A percentile compares a stretch with the other conserved stretches of the same genome.
Evolutionary conservation across 495 filamentous ascomycete species (phyloP).

Genomic region (Trichoderma erinaceum): DNA sequence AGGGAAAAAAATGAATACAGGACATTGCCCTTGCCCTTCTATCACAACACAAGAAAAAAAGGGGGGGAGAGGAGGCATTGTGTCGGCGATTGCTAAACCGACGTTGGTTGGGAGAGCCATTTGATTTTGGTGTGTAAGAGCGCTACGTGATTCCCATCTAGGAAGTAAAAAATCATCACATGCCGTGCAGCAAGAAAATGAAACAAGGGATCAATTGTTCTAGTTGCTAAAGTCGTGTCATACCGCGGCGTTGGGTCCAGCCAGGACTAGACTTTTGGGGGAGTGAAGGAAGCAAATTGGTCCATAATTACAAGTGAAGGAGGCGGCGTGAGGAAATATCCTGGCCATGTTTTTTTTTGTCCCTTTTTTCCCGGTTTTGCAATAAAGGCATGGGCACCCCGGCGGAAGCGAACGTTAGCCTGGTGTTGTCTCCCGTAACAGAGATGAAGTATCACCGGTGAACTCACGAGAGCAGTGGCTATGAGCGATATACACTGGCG

Average conservation of each 20-base stretch:
- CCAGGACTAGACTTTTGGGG: neutral
- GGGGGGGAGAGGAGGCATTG: neutral
- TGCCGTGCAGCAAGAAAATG: neutral
- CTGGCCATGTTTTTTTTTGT: neutral
- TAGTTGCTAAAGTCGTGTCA: neutral
- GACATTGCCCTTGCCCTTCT: neutral
- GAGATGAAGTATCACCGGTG: neutral
- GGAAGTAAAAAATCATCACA: conserved; percentile 6
- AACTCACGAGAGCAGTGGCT: neutral
- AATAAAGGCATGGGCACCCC: neutral
- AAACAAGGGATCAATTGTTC: neutral
- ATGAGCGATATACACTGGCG: conserved; percentile 8
- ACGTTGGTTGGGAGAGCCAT: neutral
- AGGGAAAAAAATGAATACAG: neutral
- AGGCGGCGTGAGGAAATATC: neutral
- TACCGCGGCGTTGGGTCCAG: conserved; percentile 4
- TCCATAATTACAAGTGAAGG: neutral
- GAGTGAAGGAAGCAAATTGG: neutral
- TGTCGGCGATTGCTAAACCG: neutral
- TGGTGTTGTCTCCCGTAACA: conserved; percentile 10
- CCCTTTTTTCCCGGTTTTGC: neutral
- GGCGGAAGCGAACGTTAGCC: neutral
- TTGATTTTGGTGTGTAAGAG: neutral
- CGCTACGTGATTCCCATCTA: conserved; percentile 1
- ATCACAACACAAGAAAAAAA: neutral